Conservation (phyloP, 2,329 filamentous ascomycete genomes). For the Alternaria triticimaculans region DNA sequence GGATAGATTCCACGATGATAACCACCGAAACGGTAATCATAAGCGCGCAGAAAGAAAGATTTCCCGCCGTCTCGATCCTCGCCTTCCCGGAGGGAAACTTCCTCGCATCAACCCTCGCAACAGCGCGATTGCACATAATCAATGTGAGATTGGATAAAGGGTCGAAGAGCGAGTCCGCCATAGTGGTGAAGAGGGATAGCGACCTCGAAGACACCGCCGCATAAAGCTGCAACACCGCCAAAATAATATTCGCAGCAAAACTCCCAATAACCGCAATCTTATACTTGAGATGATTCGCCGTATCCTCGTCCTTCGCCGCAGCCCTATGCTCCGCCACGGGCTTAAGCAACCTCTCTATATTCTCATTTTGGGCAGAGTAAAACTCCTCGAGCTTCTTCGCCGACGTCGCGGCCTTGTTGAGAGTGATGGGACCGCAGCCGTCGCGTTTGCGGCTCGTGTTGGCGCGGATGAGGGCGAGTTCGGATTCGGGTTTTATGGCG, state of each 20-base stretch:
- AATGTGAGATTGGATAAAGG: slow-evolving; percentile 87
- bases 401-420: slow-evolving; percentile 51
- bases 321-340: slow-evolving; percentile 89
- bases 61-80: slow-evolving; percentile 92
- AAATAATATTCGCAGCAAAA: slow-evolving; percentile 79
- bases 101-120: slow-evolving; percentile 82
- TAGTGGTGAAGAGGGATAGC: slow-evolving; percentile 67
- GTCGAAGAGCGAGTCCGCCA: slow-evolving; percentile 95
- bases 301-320: slow-evolving; percentile 79
- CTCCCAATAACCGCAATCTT: slow-evolving; percentile 71
- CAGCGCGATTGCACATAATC: slow-evolving; percentile 85
- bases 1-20: slow-evolving; percentile 84
- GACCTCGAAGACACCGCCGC: slow-evolving; percentile 63
- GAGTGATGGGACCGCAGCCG: slow-evolving; percentile 54
- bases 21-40: slow-evolving; percentile 94
- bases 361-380: slow-evolving; percentile 90
- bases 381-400: slow-evolving; percentile 74
- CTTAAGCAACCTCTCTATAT: slow-evolving; percentile 90
- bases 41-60: slow-evolving; percentile 94
- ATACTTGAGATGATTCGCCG: slow-evolving; percentile 79
- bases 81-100: slow-evolving; percentile 93
- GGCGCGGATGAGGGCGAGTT: slow-evolving; percentile 78
- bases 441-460: slow-evolving; percentile 76
- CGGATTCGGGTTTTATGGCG: slow-evolving; percentile 76
- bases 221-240: slow-evolving; percentile 85